phyloP scores from a whole-genome alignment of 768 basidiomycete species.

The Phaeotremella skinneri region DNA sequence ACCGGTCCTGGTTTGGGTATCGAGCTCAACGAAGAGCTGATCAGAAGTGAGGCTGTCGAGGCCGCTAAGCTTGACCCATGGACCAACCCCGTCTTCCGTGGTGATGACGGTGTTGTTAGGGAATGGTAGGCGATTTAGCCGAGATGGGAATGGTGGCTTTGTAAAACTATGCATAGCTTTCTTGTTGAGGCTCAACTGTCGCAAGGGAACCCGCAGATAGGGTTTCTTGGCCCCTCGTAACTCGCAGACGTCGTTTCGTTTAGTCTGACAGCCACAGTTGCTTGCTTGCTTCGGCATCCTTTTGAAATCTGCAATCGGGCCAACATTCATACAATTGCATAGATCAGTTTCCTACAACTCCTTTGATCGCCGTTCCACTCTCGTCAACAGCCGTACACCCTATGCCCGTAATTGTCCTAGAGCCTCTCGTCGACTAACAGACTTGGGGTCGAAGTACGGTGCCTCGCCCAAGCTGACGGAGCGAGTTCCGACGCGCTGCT shows the following conservation, averaged over 20 bases:
- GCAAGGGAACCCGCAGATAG: too few species aligned
- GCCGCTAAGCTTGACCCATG: slow-evolving; percentile 45
- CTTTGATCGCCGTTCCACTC: too few species aligned
- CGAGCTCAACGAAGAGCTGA: slow-evolving; percentile 49
- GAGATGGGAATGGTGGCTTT: background rate
- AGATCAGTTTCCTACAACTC: background rate
- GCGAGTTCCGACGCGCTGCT: slow-evolving; percentile 55
- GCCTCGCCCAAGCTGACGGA: slow-evolving; percentile 60
- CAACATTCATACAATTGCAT: too few species aligned
- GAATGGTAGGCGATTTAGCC: slow-evolving; percentile 37
- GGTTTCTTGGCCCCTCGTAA: too few species aligned
- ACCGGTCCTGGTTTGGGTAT: slow-evolving; percentile 48
- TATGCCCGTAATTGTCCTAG: slow-evolving; percentile 20
- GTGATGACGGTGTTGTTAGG: slow-evolving; percentile 43
- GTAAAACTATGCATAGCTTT: background rate
- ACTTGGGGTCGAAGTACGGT: slow-evolving; percentile 56
- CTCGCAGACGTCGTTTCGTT: too few species aligned
- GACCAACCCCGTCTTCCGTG: slow-evolving; percentile 49
- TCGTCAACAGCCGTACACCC: too few species aligned
- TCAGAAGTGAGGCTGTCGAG: slow-evolving; percentile 37
- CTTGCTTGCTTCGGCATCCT: background rate
- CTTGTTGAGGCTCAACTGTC: too few species aligned
- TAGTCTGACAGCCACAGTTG: too few species aligned
- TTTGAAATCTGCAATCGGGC: too few species aligned
- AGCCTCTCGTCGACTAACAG: slow-evolving; percentile 23